These are phyloP conservation scores for Oryza punctata DNA, from an alignment of 176 grass and related monocot genomes.

Conservation along the genomic window DNA sequence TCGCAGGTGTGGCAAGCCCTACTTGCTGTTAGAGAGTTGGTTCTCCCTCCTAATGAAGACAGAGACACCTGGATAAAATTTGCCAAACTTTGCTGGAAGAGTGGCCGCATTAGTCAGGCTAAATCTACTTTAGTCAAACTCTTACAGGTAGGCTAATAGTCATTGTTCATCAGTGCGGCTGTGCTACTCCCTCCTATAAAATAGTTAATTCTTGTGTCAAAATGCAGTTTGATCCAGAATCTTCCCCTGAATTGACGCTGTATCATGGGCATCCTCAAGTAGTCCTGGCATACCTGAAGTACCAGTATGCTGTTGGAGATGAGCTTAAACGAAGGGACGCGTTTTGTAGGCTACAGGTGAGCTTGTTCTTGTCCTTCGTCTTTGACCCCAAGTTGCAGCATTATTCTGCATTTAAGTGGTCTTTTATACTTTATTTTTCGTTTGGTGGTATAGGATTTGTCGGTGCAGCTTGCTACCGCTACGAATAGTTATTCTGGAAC, in stretches of 20 bases:
- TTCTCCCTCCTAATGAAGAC: constrained; percentile 98
- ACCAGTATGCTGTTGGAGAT: constrained; percentile 90
- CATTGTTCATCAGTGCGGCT: constrained; percentile 11
- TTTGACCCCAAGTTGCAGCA: constrained; percentile 12
- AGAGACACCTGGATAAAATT: constrained; percentile 98
- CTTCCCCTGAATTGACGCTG: constrained; percentile 63
- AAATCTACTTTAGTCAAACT: constrained; percentile 97
- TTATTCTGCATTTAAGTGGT: constrained; percentile 14
- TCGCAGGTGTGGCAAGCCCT: constrained; percentile 95
- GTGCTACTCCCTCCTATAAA: constrained; percentile 1
- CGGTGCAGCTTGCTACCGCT: constrained; percentile 61
- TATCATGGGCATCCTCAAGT: constrained; percentile 89
- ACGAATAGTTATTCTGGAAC: constrained; percentile 56
- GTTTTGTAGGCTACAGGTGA: constrained; percentile 90
- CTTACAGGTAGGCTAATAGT: constrained; percentile 59
- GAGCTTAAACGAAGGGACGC: constrained; percentile 79
- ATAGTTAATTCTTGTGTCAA: constrained; percentile 17
- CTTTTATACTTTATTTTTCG: constrained; percentile 25
- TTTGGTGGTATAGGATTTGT: constrained; percentile 67
- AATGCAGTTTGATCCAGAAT: constrained; percentile 91
- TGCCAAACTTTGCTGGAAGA: constrained; percentile 95
- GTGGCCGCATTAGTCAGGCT: constrained; percentile 91
- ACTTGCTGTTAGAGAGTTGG: constrained; percentile 88
- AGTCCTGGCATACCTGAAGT: constrained; percentile 87
- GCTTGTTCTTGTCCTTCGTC: constrained; percentile 10